Percentiles rank a stretch among this genome's conserved stretches.
These are phyloP conservation scores for Sesbania bispinosa DNA, from an alignment of 306 rosid genomes.

Conservation along the genomic window DNA sequence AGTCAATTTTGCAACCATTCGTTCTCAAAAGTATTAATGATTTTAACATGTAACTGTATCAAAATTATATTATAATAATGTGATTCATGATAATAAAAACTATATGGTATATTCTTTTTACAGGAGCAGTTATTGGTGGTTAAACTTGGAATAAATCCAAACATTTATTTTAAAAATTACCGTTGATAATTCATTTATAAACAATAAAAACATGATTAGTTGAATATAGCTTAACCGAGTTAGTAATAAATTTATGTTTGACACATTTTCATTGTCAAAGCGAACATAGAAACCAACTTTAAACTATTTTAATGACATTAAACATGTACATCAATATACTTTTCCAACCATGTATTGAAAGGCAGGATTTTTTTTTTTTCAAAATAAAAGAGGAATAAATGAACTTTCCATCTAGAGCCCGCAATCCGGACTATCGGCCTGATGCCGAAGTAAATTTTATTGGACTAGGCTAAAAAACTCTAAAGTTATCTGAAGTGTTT, in stretches of 20 bases:
- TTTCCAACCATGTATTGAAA: neutral
- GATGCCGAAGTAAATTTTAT: too few species aligned
- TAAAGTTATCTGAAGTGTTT: too few species aligned
- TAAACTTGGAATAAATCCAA: neutral
- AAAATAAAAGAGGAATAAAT: too few species aligned
- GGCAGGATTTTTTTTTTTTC: too few species aligned
- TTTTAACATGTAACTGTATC: neutral
- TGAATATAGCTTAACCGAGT: neutral
- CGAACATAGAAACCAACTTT: neutral
- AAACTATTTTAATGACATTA: conserved; percentile 8
- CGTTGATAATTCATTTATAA: neutral
- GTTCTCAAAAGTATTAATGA: neutral
- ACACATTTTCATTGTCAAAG: neutral
- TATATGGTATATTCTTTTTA: neutral
- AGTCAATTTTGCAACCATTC: conserved; percentile 2
- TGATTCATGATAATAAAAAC: neutral
- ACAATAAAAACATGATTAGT: neutral
- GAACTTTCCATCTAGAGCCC: too few species aligned
- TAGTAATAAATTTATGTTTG: neutral
- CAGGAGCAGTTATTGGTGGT: neutral
- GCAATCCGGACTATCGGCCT: too few species aligned
- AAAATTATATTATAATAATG: neutral
- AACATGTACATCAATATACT: neutral
- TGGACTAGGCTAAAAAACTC: too few species aligned
- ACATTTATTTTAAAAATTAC: neutral